phyloP scores from a whole-genome alignment of 2,329 filamentous ascomycete species.

The Claviceps monticola region DNA sequence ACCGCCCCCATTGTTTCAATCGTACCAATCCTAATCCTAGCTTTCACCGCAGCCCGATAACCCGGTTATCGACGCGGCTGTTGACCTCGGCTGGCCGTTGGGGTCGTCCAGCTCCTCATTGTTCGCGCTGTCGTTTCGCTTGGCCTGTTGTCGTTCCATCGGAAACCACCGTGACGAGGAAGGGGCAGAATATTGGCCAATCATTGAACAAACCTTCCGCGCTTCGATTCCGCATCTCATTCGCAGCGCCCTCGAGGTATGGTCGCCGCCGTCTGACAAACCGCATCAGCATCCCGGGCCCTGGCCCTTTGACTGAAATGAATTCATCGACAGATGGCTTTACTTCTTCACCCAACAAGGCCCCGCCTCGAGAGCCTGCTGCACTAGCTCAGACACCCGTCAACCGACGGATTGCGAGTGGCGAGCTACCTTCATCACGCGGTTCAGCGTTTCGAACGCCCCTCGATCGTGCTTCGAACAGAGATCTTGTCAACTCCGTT shows the following conservation, averaged over 20 bases:
- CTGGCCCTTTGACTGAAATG: background rate
- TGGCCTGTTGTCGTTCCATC: background rate
- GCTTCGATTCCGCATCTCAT: background rate
- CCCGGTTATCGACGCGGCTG: background rate
- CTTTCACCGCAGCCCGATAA: background rate
- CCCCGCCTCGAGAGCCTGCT: conserved; percentile 10
- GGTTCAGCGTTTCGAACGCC: conserved; percentile 27
- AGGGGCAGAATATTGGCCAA: background rate
- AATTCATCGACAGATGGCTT: conserved; percentile 1
- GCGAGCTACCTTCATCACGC: conserved; percentile 26
- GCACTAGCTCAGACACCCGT: conserved; percentile 13
- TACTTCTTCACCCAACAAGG: conserved; percentile 2
- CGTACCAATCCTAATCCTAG: background rate
- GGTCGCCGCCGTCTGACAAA: background rate
- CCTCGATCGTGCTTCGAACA: conserved; percentile 21
- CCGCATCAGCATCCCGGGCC: background rate
- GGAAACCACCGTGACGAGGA: background rate
- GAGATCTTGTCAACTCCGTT: conserved; percentile 24
- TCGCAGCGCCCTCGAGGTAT: conserved; percentile 1
- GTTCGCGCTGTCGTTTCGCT: background rate
- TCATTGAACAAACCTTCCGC: background rate
- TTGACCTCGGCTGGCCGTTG: background rate
- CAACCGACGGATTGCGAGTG: conserved; percentile 14
- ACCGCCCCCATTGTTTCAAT: background rate
- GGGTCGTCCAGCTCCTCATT: background rate